Evolutionary conservation across 2,329 filamentous ascomycete genomes (phyloP).

Genomic region (Drechslera avenae): DNA sequence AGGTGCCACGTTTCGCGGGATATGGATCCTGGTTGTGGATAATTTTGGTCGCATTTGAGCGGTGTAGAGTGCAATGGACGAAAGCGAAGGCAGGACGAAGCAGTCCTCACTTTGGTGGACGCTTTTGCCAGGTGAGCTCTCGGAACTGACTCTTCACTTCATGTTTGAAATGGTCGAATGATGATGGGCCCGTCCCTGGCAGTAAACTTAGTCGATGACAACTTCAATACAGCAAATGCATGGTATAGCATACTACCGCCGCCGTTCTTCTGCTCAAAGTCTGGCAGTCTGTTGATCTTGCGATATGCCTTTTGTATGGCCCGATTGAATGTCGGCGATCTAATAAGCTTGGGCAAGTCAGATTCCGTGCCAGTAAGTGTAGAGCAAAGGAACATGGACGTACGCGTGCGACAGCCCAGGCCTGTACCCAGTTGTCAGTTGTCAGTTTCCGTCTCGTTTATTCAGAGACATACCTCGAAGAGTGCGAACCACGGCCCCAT

Average conservation of each 20-base stretch:
- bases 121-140: slow-evolving; percentile 47
- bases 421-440: slow-evolving; percentile 37
- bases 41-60: background rate
- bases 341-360: slow-evolving; percentile 52
- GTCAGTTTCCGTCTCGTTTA: background rate
- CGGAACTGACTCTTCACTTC: slow-evolving; percentile 58
- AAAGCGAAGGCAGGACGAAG: background rate
- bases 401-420: slow-evolving; percentile 48
- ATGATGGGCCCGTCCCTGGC: slow-evolving; percentile 45
- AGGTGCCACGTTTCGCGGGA: background rate
- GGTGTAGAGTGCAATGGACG: background rate
- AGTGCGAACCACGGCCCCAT: slow-evolving; percentile 42
- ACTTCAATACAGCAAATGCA: background rate
- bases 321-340: slow-evolving; percentile 61
- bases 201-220: background rate
- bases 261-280: slow-evolving; percentile 46
- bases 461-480: slow-evolving; percentile 37
- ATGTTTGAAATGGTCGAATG: slow-evolving; percentile 59
- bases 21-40: background rate
- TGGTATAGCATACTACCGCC: slow-evolving; percentile 54
- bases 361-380: background rate
- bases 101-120: slow-evolving; percentile 31
- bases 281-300: slow-evolving; percentile 53
- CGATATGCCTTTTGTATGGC: slow-evolving; percentile 58
- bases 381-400: slow-evolving; percentile 12